Base-by-base conservation (phyloP, 2,329 filamentous ascomycete genomes). In the Pleomassaria siparia region DNA sequence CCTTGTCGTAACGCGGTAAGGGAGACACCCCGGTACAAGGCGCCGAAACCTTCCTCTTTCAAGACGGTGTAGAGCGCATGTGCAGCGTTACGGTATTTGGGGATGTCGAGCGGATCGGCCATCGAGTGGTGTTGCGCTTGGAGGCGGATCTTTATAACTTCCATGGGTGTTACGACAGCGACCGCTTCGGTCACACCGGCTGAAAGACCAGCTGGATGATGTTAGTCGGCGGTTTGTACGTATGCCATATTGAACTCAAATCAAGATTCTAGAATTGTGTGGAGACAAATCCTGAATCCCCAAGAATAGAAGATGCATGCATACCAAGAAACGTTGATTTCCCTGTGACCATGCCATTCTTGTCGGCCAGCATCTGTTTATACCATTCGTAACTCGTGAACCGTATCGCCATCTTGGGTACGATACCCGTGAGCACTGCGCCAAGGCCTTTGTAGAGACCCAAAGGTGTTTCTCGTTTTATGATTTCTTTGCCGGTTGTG, bases 321-420 rank as follows among this genome's bases (percentile, higher is more conserved):
- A 50, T 74, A 86, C 83, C 81, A 40, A 87, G 59, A 70, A 89
- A 89, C 15, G 90, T 96, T 20, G 81, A 82, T 58, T 81, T 80
- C 40, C 88, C 87, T 24, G 82, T 84, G 40, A 96, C 81, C 24
- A 70, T 65, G 35, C 89, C 88, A 2, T 83, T 66, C 56, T 82
- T 75, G 71, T 89, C 80, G 35, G 89, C 85, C 20, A 96, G 79
- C 52, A 87, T 53, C 69, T 90, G 85, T 82, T 97, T 97, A 76
- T 97, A 99, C 69, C 83, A 84, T 73, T 97, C 94, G 74, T 97
- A 99, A 46, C 89, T 95, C 40, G 92, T 96, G 76, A 99, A 99
- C 30, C 94, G 89, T 71, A 97, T 99, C 52, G 94, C 94, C 94
- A 99, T 99, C 76, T 99, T 99, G 46, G 94, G 94, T 18, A 99